Percentiles rank a stretch among this genome's conserved stretches.
Conservation (phyloP, 2,329 filamentous ascomycete species). For the Nemania sp. region DNA sequence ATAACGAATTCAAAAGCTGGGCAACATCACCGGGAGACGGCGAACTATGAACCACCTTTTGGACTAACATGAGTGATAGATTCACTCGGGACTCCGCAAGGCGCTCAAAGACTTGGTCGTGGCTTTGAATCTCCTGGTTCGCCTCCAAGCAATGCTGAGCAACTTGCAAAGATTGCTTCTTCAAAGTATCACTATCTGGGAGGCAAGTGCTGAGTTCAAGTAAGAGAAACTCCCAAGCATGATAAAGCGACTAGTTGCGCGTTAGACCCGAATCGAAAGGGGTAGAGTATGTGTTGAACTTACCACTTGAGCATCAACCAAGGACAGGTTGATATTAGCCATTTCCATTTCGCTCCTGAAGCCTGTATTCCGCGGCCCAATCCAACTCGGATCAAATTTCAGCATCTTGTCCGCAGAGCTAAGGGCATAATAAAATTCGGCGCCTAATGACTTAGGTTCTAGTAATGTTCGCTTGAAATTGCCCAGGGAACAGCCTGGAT, state of each 20-base stretch:
- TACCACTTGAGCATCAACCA: slow-evolving; percentile 90
- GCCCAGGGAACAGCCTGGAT: slow-evolving; percentile 71
- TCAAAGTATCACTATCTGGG: slow-evolving; percentile 58
- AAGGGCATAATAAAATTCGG: slow-evolving; percentile 83
- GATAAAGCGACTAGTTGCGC: slow-evolving; percentile 68
- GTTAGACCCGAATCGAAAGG: slow-evolving; percentile 33
- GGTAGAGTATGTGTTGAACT: slow-evolving; percentile 49
- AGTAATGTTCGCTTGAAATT: slow-evolving; percentile 80
- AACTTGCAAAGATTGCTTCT: slow-evolving; percentile 73
- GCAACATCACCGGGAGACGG: slow-evolving; percentile 56
- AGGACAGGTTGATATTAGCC: slow-evolving; percentile 87
- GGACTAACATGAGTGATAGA: slow-evolving; percentile 80
- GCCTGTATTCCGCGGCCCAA: slow-evolving; percentile 68
- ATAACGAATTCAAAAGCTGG: slow-evolving; percentile 55
- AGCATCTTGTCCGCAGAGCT: slow-evolving; percentile 76
- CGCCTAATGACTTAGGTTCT: slow-evolving; percentile 68
- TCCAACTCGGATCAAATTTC: slow-evolving; percentile 78
- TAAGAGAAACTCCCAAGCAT: slow-evolving; percentile 87
- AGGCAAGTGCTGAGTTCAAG: slow-evolving; percentile 76
- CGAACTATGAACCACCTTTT: slow-evolving; percentile 69
- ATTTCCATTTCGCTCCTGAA: slow-evolving; percentile 82
- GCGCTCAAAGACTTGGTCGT: slow-evolving; percentile 80
- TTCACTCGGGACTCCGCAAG: slow-evolving; percentile 78
- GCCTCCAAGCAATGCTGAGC: slow-evolving; percentile 77
- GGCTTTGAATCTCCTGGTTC: slow-evolving; percentile 72